A percentile compares a stretch with the other conserved stretches of the same genome.
Evolutionary conservation across 2,329 filamentous ascomycete species (phyloP).

Genomic region (Aureobasidium sp.): DNA sequence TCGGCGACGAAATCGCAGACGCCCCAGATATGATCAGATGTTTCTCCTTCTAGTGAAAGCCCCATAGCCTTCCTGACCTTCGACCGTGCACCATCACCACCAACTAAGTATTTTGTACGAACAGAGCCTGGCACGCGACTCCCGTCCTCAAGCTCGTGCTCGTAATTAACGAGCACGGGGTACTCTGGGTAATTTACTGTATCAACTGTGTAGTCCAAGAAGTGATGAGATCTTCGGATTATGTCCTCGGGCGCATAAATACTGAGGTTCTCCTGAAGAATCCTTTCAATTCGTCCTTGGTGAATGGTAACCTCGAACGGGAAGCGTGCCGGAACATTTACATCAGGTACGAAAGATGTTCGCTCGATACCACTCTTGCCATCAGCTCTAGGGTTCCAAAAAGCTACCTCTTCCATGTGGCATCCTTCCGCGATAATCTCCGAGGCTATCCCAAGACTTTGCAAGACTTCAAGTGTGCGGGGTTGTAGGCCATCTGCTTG

Average conservation of each 20-base stretch:
- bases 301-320: conserved; percentile 51
- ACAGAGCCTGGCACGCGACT: conserved; percentile 18
- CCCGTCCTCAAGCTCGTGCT: conserved; percentile 2
- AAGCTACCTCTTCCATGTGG: conserved; percentile 59
- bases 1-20: conserved; percentile 26
- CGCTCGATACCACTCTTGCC: conserved; percentile 29
- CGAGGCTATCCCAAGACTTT: conserved; percentile 62
- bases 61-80: conserved; percentile 21
- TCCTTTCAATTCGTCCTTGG: conserved; percentile 63
- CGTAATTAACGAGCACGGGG: conserved; percentile 1
- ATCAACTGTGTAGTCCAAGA: background rate
- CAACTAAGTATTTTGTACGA: conserved; percentile 19
- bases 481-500: conserved; percentile 54
- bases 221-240: conserved; percentile 10
- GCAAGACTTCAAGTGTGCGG: conserved; percentile 65
- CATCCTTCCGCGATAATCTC: conserved; percentile 59
- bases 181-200: conserved; percentile 2
- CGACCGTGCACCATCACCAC: conserved; percentile 21
- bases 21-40: conserved; percentile 26
- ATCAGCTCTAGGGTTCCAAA: conserved; percentile 57
- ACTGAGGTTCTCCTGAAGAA: conserved; percentile 20
- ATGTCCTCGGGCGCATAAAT: conserved; percentile 18
- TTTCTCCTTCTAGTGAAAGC: conserved; percentile 24
- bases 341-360: conserved; percentile 11
- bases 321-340: conserved; percentile 10